Conservation (phyloP, 2,329 filamentous ascomycete species). For the Botrytis galanthina region DNA sequence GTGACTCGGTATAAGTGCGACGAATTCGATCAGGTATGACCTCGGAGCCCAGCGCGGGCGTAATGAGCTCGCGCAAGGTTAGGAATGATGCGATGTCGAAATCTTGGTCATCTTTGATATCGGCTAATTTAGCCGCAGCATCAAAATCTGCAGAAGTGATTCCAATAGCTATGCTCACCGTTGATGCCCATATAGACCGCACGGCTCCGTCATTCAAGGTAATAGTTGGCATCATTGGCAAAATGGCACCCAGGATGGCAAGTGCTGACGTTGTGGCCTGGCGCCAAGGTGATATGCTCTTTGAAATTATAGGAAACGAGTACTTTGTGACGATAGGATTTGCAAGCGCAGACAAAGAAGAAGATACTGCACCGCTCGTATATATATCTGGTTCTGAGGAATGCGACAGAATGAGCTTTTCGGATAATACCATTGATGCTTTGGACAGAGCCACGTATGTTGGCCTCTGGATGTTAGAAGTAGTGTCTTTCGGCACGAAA, state of each 20-base stretch:
- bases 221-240: conserved; percentile 57
- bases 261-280: conserved; percentile 72
- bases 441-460: conserved; percentile 91
- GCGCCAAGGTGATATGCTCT: conserved; percentile 72
- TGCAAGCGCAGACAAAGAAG: conserved; percentile 64
- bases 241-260: conserved; percentile 62
- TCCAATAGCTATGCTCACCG: conserved; percentile 65
- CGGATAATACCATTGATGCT: conserved; percentile 69
- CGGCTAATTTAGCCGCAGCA: conserved; percentile 43
- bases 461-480: conserved; percentile 50
- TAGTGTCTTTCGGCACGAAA: conserved; percentile 47
- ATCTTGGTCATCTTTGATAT: conserved; percentile 65
- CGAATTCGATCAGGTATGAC: conserved; percentile 66
- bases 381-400: conserved; percentile 67
- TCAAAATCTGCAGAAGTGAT: conserved; percentile 65
- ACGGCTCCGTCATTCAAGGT: conserved; percentile 47
- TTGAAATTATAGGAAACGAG: conserved; percentile 68
- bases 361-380: conserved; percentile 61
- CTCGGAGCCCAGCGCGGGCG: conserved; percentile 67
- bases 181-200: conserved; percentile 66
- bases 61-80: conserved; percentile 67
- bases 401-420: conserved; percentile 58
- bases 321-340: conserved; percentile 79
- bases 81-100: conserved; percentile 79
- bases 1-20: conserved; percentile 66